Conservation (phyloP, 169 alveolate genomes). For the Cryptosporidium sp. region DNA sequence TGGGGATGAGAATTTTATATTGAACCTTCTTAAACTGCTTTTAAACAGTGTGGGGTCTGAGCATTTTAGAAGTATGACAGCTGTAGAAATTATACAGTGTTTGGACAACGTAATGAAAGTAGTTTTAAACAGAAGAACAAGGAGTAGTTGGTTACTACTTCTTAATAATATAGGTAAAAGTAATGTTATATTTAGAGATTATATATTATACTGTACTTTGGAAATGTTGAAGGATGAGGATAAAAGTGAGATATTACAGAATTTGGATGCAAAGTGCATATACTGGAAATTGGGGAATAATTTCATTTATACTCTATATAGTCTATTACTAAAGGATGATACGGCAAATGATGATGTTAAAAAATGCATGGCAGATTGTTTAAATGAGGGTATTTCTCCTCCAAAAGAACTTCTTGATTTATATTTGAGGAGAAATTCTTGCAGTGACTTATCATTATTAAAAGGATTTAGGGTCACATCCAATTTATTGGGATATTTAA, state of each 20-base stretch:
- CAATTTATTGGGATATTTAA: neutral
- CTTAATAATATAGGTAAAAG: conserved; percentile 59
- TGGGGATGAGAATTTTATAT: neutral
- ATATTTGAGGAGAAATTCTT: conserved; percentile 6
- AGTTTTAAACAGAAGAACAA: neutral
- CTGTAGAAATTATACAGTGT: conserved; percentile 57
- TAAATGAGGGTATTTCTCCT: conserved; percentile 10
- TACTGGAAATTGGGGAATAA: conserved; percentile 41
- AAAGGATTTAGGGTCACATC: conserved; percentile 7
- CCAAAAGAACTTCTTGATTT: conserved; percentile 34
- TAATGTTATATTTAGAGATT: conserved; percentile 64
- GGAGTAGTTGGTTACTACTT: conserved; percentile 33
- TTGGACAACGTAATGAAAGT: conserved; percentile 48
- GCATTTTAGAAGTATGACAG: conserved; percentile 59
- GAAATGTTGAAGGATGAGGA: conserved; percentile 22
- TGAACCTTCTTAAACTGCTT: conserved; percentile 6
- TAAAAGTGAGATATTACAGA: conserved; percentile 20
- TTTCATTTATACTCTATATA: conserved; percentile 13
- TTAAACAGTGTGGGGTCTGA: conserved; percentile 64
- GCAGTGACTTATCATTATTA: neutral
- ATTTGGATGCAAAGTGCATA: conserved; percentile 49
- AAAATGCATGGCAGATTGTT: conserved; percentile 21
- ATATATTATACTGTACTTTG: conserved; percentile 25
- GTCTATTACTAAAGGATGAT: conserved; percentile 19
- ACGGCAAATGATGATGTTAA: conserved; percentile 26